Evolutionary conservation across 2,329 filamentous ascomycete species (phyloP).

Genomic region (Sporothrix pallida): DNA sequence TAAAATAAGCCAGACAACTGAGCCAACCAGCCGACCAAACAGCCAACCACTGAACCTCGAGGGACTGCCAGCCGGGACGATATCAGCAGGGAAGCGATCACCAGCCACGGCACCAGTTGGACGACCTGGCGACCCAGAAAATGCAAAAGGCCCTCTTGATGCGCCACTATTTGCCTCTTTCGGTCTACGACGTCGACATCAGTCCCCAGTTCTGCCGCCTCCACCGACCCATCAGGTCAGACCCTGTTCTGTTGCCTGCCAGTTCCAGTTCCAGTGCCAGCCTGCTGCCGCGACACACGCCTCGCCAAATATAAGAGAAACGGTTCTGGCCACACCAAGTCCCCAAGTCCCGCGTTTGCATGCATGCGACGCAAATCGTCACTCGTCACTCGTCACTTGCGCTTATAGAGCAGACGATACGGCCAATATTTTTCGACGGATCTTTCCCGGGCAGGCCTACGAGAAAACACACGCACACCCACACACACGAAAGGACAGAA

Average conservation of each 20-base stretch:
- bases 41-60: neutral
- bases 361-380: constrained; percentile 12
- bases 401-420: neutral
- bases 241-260: constrained; percentile 24
- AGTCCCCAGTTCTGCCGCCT: constrained; percentile 21
- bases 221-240: neutral
- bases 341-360: constrained; percentile 8
- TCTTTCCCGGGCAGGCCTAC: neutral
- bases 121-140: constrained; percentile 23
- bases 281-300: neutral
- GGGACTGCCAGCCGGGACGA: neutral
- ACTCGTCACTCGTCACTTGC: constrained; percentile 2
- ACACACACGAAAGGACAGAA: neutral
- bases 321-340: constrained; percentile 2
- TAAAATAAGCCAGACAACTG: neutral
- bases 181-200: neutral
- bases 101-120: constrained; percentile 9
- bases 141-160: constrained; percentile 13
- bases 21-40: neutral
- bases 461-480: neutral
- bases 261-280: neutral
- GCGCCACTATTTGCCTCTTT: constrained; percentile 28
- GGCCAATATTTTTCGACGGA: neutral
- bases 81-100: neutral
- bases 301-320: neutral